A percentile compares a stretch with the other conserved stretches of the same genome.
Conservation (phyloP, 805 yeast genomes). For the Ogataea methylovora region DNA sequence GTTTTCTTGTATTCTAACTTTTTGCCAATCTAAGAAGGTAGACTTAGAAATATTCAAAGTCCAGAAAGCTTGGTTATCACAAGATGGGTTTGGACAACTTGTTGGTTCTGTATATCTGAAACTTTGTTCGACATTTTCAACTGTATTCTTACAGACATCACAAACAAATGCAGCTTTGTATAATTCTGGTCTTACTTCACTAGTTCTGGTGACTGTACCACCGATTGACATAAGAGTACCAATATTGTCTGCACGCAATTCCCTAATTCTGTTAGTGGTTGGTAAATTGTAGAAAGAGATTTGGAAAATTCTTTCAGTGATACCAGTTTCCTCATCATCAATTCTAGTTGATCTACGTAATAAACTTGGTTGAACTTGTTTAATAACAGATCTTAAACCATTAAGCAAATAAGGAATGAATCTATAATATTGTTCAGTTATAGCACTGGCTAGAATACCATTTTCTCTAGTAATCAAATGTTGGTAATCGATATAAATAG, state of each 20-base stretch:
- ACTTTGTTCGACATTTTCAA: conserved; percentile 86
- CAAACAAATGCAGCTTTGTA: conserved; percentile 83
- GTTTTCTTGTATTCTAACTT: conserved; percentile 90
- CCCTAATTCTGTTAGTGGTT: conserved; percentile 75
- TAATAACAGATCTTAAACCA: conserved; percentile 68
- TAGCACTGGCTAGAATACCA: conserved; percentile 84
- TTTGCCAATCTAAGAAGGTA: conserved; percentile 93
- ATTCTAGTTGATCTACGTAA: conserved; percentile 37
- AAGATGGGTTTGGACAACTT: conserved; percentile 78
- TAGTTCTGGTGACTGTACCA: conserved; percentile 94
- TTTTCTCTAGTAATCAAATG: conserved; percentile 71
- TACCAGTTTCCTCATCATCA: conserved; percentile 31
- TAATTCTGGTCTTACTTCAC: conserved; percentile 94
- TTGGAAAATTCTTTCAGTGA: conserved; percentile 73
- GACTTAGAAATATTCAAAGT: conserved; percentile 77
- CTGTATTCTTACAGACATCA: conserved; percentile 76
- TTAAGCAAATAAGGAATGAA: conserved; percentile 77
- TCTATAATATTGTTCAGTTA: conserved; percentile 86
- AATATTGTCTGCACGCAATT: conserved; percentile 79
- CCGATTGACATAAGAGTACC: conserved; percentile 79
- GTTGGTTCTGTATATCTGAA: conserved; percentile 94
- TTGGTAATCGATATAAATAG: conserved; percentile 78
- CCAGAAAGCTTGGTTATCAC: conserved; percentile 85
- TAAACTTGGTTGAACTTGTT: conserved; percentile 67
- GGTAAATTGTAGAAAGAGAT: conserved; percentile 87